A percentile compares a stretch with the other conserved stretches of the same genome.
phyloP scores from a whole-genome alignment of 192 early-diverging fungal genomes.

The Paraglomus brasilianum region DNA sequence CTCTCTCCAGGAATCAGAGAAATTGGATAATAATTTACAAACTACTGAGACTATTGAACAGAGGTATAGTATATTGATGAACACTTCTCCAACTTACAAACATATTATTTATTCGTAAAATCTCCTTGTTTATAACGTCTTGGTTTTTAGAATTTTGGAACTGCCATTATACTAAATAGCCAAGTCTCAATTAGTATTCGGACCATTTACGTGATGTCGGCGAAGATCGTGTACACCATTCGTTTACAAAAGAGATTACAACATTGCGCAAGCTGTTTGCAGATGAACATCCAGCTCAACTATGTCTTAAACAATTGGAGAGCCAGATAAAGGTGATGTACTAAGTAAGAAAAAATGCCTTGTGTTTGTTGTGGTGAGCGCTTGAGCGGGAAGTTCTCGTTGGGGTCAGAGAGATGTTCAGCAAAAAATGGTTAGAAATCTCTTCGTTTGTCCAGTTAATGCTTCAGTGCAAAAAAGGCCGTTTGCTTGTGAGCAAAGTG shows the following conservation, averaged over 20 bases:
- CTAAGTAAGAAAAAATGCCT: background rate
- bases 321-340: background rate
- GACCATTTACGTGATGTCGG: too few species aligned
- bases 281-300: conserved; percentile 8
- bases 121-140: too few species aligned
- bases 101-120: too few species aligned
- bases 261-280: background rate
- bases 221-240: conserved; percentile 8
- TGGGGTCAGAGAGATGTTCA: background rate
- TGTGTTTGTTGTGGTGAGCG: conserved; percentile 1
- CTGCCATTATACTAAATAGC: background rate
- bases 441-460: background rate
- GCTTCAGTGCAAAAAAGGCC: background rate
- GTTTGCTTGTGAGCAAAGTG: conserved; percentile 7
- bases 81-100: too few species aligned
- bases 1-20: too few species aligned
- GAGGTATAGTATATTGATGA: too few species aligned
- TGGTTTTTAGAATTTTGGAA: conserved; percentile 16
- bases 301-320: conserved; percentile 5
- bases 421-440: background rate
- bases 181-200: background rate
- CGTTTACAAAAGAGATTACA: conserved; percentile 5
- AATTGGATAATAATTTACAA: too few species aligned
- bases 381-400: conserved; percentile 13
- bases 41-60: too few species aligned